phyloP scores from a whole-genome alignment of 1,139 yeast genomes.

The Debaryomyces fabryi region DNA sequence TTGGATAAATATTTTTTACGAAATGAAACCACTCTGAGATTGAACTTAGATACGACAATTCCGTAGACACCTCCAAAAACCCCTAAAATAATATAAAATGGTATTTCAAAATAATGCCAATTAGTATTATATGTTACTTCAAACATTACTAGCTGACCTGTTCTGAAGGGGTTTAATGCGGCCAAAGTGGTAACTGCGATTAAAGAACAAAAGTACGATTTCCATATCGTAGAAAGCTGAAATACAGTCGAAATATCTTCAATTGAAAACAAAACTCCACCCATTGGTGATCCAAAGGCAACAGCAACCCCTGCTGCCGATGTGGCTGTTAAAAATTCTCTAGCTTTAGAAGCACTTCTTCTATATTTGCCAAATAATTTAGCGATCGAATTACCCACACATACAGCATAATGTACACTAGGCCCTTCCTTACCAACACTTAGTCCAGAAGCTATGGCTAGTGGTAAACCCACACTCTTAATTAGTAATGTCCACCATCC shows the following conservation, averaged over 20 bases:
- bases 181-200: slow-evolving; percentile 83
- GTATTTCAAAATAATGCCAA: slow-evolving; percentile 88
- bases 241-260: slow-evolving; percentile 78
- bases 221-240: slow-evolving; percentile 82
- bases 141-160: slow-evolving; percentile 91
- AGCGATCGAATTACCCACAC: slow-evolving; percentile 73
- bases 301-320: slow-evolving; percentile 76
- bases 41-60: slow-evolving; percentile 74
- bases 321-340: slow-evolving; percentile 61
- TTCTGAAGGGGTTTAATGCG: slow-evolving; percentile 83
- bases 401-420: slow-evolving; percentile 82
- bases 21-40: slow-evolving; percentile 76
- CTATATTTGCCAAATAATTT: slow-evolving; percentile 49
- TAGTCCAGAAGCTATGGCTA: slow-evolving; percentile 81
- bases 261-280: slow-evolving; percentile 68
- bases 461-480: slow-evolving; percentile 80
- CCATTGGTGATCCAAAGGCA: slow-evolving; percentile 75
- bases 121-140: slow-evolving; percentile 81
- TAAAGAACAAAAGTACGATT: slow-evolving; percentile 87
- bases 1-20: slow-evolving; percentile 67
- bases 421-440: slow-evolving; percentile 89
- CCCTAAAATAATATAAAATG: slow-evolving; percentile 78
- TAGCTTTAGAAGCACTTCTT: slow-evolving; percentile 50
- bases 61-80: slow-evolving; percentile 93
- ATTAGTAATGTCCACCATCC: slow-evolving; percentile 72